Base-by-base conservation (phyloP, 495 filamentous ascomycete species). In the Entonaema liquescens region DNA sequence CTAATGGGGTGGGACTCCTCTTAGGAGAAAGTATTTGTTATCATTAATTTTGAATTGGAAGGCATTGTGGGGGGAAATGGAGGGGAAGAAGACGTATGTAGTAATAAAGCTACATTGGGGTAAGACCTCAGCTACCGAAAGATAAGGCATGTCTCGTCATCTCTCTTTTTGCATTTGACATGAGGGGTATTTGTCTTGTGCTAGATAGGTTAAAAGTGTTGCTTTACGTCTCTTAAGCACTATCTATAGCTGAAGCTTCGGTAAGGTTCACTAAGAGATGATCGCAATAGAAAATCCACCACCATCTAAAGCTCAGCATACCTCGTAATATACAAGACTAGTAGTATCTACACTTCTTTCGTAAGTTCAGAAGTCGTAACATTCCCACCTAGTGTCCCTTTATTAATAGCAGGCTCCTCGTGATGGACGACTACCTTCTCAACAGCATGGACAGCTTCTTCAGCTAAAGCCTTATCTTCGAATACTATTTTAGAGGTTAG, bases 401-500 rank as follows among this genome's bases (percentile, higher is more conserved):
- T 64, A 13, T 31, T 29, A 7, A 59, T 13, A 21, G 12, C 28
- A 2, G 63, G 47, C 19, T 72, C 59, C n/a, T 63, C 63, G 36
- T 73, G 65, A n/a, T 70, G 66, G n/a, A 47, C 72, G 8, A 83
- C 75, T 17, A 78, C 77, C 73, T 84, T 82, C 62, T 82, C 71
- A 62, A 81, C 81, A 5, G 79, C 80, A 0, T 78, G 74, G 35
- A 71, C 76, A 26, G 77, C 77, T 69, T 79, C 68, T 1, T 80
- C 77, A 17, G 77, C 72, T n/a, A 82, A 75, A 5, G 76, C 68
- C 68, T 79, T 79, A 58, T 82, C 82, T 67, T 84, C 82, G 59
- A 84, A 84, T 67, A 84, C 81, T 83, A 58, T 44, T 35, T 11
- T 21, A 17, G 8, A 52, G 60, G 26, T 53, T 53, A 19, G 49